Evolutionary conservation across 768 basidiomycete genomes (phyloP).

Genomic region (Phaeolepiota aurea): DNA sequence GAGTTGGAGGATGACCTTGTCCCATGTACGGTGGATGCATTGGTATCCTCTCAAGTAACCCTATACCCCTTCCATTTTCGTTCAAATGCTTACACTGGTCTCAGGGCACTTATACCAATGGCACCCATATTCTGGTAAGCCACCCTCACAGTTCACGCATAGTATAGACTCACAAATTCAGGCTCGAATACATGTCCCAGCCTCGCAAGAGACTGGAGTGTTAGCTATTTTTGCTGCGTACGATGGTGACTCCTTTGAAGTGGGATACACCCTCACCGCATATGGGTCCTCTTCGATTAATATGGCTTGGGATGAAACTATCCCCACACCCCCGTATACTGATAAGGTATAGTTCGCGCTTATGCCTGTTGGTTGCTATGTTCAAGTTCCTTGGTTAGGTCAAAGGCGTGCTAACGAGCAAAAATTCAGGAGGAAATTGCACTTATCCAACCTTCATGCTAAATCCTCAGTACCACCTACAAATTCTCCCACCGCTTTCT

Average conservation of each 20-base stretch:
- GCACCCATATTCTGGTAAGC: constrained; percentile 38
- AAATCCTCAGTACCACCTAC: constrained; percentile 84
- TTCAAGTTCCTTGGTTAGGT: constrained; percentile 29
- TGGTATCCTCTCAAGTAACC: neutral
- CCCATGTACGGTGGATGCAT: neutral
- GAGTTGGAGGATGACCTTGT: constrained; percentile 34
- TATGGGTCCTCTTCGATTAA: constrained; percentile 32
- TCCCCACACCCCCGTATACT: constrained; percentile 27
- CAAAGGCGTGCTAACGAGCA: constrained; percentile 51
- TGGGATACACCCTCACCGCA: constrained; percentile 63
- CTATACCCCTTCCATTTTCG: constrained; percentile 1
- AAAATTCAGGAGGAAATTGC: constrained; percentile 81
- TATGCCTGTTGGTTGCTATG: neutral
- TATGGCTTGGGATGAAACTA: constrained; percentile 40
- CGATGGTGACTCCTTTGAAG: constrained; percentile 52
- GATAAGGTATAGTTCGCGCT: constrained; percentile 26
- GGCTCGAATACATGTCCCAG: constrained; percentile 27
- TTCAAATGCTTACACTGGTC: too few species aligned
- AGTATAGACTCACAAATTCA: constrained; percentile 9
- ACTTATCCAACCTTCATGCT: constrained; percentile 74
- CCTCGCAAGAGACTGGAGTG: constrained; percentile 24
- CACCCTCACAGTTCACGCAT: neutral
- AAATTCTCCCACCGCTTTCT: constrained; percentile 33
- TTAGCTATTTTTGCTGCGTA: constrained; percentile 59
- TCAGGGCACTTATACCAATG: constrained; percentile 46